These are phyloP conservation scores for Huntiella omanensis DNA, from an alignment of 2,329 filamentous ascomycete species.

Conservation along the genomic window DNA sequence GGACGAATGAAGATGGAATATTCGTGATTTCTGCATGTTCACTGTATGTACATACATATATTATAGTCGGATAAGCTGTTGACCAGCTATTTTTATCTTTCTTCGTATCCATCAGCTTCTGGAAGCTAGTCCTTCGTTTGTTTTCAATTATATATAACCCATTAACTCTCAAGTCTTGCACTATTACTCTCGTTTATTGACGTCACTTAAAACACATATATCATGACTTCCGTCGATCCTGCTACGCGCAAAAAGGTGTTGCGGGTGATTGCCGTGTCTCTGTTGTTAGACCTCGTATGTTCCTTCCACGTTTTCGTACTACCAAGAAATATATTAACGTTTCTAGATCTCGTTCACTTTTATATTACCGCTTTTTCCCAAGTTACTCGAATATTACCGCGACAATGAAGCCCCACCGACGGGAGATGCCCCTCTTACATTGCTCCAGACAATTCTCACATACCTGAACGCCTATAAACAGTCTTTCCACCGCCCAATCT, in stretches of 20 bases:
- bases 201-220: not conserved
- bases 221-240: constrained; percentile 26
- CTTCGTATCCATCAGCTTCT: too few relatives aligned
- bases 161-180: not conserved
- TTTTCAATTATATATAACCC: not conserved
- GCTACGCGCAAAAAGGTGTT: constrained; percentile 60
- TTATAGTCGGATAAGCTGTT: too few relatives aligned
- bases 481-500: constrained; percentile 77
- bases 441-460: constrained; percentile 61
- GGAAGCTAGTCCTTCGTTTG: not conserved
- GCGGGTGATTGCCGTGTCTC: constrained; percentile 70
- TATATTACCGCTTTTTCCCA: constrained; percentile 88
- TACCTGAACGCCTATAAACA: constrained; percentile 92
- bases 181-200: not conserved
- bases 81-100: too few relatives aligned
- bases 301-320: too few relatives aligned
- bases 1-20: too few relatives aligned
- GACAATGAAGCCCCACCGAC: constrained; percentile 49
- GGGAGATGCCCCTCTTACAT: constrained; percentile 32
- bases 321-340: not conserved
- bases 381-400: constrained; percentile 90
- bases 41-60: too few relatives aligned
- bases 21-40: too few relatives aligned
- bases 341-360: constrained; percentile 89
- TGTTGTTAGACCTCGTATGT: constrained; percentile 72